Percentiles rank a stretch among this genome's conserved stretches.
These are phyloP conservation scores for Pelargonium myrrhifolium DNA, from an alignment of 441 rosid genomes.

Conservation along the genomic window DNA sequence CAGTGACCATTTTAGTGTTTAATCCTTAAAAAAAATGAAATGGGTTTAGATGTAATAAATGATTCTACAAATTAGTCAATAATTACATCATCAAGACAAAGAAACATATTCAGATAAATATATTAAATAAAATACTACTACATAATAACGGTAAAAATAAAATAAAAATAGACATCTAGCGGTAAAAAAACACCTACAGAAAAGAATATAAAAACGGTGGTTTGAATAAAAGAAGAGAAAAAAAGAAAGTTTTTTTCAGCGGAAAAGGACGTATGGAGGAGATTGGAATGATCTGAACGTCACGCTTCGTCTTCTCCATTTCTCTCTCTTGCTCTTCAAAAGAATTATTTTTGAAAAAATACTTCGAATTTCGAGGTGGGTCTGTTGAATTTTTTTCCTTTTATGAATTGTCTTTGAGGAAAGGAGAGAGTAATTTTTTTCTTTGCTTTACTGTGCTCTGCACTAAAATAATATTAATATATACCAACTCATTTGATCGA, in stretches of 20 bases:
- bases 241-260: not conserved
- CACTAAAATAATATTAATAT: not conserved
- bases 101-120: too few species aligned
- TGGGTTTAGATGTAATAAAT: too few species aligned
- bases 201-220: slow-evolving; percentile 1
- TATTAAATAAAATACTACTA: too few species aligned
- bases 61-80: not conserved
- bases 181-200: not conserved
- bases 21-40: too few species aligned
- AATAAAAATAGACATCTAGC: not conserved
- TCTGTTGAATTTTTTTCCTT: slow-evolving; percentile 4
- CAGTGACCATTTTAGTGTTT: too few species aligned
- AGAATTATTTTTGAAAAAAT: not conserved
- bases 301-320: slow-evolving; percentile 14
- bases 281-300: slow-evolving; percentile 19
- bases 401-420: not conserved
- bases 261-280: slow-evolving; percentile 17
- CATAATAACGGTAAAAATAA: not conserved
- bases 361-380: slow-evolving; percentile 24
- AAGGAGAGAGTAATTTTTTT: not conserved
- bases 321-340: not conserved
- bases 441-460: not conserved
- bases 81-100: not conserved
- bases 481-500: slow-evolving; percentile 1
- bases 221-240: slow-evolving; percentile 9